A percentile compares a stretch with the other conserved stretches of the same genome.
These are phyloP conservation scores for Beauveria australis DNA, from an alignment of 2,329 filamentous ascomycete species.

Conservation along the genomic window DNA sequence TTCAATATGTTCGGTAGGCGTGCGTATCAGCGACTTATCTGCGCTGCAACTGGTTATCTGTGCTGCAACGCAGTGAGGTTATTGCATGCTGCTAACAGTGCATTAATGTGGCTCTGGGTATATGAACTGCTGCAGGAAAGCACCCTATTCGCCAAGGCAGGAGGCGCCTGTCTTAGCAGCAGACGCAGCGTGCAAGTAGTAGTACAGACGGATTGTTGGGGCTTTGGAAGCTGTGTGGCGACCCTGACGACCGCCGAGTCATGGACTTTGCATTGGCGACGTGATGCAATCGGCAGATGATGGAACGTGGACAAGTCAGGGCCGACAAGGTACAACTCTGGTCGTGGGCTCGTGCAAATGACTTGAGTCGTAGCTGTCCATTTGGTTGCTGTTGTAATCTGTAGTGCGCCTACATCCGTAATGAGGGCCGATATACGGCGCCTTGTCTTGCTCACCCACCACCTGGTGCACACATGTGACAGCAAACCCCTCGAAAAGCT, in stretches of 20 bases:
- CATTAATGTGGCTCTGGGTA: constrained; percentile 2
- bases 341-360: neutral
- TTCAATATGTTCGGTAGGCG: neutral
- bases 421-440: neutral
- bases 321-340: neutral
- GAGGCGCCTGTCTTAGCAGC: neutral
- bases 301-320: neutral
- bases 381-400: neutral
- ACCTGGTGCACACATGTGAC: constrained; percentile 2
- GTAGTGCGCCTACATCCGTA: too few species aligned
- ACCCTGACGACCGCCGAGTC: neutral
- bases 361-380: neutral
- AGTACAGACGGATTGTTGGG: neutral
- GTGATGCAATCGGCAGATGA: neutral
- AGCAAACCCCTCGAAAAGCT: neutral
- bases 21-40: too few species aligned
- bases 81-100: neutral
- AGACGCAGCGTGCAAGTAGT: neutral
- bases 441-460: neutral
- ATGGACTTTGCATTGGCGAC: neutral
- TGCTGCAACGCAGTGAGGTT: neutral
- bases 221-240: neutral
- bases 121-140: constrained; percentile 2
- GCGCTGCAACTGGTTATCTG: neutral
- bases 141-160: neutral